Evolutionary conservation across 1,284 basidiomycete genomes (phyloP).

Genomic region (Melampsora occidentalis): DNA sequence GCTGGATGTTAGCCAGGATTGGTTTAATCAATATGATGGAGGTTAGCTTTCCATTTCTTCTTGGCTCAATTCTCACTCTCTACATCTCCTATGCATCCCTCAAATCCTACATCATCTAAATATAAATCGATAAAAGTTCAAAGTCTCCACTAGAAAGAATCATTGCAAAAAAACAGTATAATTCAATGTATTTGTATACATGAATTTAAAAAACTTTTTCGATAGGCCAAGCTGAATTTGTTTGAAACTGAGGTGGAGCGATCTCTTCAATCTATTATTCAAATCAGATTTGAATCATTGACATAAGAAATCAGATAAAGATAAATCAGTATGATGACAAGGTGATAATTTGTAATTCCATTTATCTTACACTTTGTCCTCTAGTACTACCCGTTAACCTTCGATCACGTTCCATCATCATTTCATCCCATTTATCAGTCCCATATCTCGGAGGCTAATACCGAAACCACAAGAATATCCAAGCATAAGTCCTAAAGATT

Average conservation of each 20-base stretch:
- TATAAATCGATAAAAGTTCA: too few species aligned
- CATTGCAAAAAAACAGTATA: too few species aligned
- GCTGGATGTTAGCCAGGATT: too few species aligned
- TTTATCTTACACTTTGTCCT: constrained; percentile 70
- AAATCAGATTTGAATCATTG: neutral
- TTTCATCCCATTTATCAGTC: constrained; percentile 82
- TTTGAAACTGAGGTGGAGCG: constrained; percentile 71
- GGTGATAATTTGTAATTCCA: neutral
- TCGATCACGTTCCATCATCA: constrained; percentile 89
- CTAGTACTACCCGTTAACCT: constrained; percentile 80
- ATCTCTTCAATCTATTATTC: constrained; percentile 64
- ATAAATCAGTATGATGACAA: too few species aligned
- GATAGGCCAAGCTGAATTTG: constrained; percentile 74
- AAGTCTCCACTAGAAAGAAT: too few species aligned
- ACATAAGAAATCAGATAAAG: too few species aligned
- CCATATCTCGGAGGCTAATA: constrained; percentile 72
- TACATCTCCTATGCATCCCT: too few species aligned
- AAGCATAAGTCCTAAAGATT: neutral
- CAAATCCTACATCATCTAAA: too few species aligned
- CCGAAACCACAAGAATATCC: neutral
- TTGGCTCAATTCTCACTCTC: too few species aligned
- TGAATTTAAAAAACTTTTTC: constrained; percentile 56
- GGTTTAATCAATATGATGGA: too few species aligned
- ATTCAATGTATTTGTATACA: neutral
- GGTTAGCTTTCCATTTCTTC: too few species aligned